These are phyloP conservation scores for Kodamaea plutei DNA, from an alignment of 1,139 yeast species.

Conservation along the genomic window DNA sequence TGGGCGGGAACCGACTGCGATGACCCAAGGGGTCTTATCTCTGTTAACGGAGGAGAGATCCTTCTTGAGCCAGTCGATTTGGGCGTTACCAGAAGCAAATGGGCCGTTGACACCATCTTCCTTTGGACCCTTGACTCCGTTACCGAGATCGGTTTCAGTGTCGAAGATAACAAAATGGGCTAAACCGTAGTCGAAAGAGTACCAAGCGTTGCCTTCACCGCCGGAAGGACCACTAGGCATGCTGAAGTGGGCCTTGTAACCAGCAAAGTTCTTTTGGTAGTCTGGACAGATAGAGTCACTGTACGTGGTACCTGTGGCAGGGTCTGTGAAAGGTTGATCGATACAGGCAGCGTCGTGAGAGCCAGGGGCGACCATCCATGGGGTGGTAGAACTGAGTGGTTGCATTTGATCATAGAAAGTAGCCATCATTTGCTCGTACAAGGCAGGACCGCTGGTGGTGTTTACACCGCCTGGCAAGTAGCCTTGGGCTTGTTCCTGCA, in stretches of 20 bases:
- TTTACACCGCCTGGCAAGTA: conserved; percentile 2
- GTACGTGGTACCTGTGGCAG: no score
- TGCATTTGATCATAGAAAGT: conserved; percentile 5
- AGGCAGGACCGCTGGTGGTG: conserved; percentile 2
- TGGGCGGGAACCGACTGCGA: conserved; percentile 5
- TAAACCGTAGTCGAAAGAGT: conserved; percentile 5
- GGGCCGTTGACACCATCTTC: no score
- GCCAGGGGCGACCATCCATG: conserved; percentile 6
- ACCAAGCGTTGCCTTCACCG: conserved; percentile 5
- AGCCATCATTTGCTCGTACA: conserved; percentile 4
- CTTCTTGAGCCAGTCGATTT: conserved; percentile 4
- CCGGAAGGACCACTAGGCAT: conserved; percentile 5
- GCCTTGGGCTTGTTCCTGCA: conserved; percentile 4
- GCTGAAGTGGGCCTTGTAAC: conserved; percentile 4
- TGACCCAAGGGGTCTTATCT: conserved; percentile 6
- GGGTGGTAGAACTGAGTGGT: conserved; percentile 2
- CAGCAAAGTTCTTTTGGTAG: conserved; percentile 4
- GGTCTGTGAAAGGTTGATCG: no score
- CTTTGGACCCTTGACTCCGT: conserved; percentile 4
- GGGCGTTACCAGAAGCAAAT: conserved; percentile 5
- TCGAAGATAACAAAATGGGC: conserved; percentile 4
- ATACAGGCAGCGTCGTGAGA: conserved; percentile 6
- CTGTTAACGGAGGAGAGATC: conserved; percentile 5
- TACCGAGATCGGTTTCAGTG: conserved; percentile 6
- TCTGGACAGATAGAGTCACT: conserved; percentile 4